phyloP scores from a whole-genome alignment of 768 basidiomycete species.

The Xerocomellus chrysenteron region DNA sequence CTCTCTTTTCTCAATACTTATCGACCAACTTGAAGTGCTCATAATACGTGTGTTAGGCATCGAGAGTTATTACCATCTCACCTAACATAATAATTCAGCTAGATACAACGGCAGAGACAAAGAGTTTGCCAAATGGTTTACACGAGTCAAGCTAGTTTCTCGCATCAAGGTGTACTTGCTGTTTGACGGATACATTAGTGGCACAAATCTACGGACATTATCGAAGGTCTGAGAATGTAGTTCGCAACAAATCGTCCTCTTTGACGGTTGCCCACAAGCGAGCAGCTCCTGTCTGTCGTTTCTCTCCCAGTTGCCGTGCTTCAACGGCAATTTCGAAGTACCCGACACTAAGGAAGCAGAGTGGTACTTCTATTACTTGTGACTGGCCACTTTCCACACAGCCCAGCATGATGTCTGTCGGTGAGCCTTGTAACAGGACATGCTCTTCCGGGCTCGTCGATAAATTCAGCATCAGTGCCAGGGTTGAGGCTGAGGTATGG shows the following conservation, averaged over 20 bases:
- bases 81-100: neutral
- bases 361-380: conserved; percentile 48
- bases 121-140: neutral
- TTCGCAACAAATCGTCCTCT: conserved; percentile 6
- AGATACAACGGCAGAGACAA: neutral
- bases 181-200: neutral
- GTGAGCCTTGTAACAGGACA: conserved; percentile 67
- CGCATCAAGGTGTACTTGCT: neutral
- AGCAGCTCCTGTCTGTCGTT: conserved; percentile 23
- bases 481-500: conserved; percentile 43
- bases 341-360: conserved; percentile 76
- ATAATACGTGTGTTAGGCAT: no score
- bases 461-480: conserved; percentile 54
- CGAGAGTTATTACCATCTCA: no score
- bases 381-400: conserved; percentile 56
- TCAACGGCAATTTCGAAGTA: conserved; percentile 51
- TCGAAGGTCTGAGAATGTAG: neutral
- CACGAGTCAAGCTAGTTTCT: neutral
- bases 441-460: conserved; percentile 59
- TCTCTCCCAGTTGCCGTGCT: conserved; percentile 26
- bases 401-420: conserved; percentile 62
- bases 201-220: neutral
- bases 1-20: neutral
- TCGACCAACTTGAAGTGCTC: neutral
- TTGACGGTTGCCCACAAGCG: conserved; percentile 15